Evolutionary conservation across 495 filamentous ascomycete species (phyloP).

Genomic region (Peziza echinospora): DNA sequence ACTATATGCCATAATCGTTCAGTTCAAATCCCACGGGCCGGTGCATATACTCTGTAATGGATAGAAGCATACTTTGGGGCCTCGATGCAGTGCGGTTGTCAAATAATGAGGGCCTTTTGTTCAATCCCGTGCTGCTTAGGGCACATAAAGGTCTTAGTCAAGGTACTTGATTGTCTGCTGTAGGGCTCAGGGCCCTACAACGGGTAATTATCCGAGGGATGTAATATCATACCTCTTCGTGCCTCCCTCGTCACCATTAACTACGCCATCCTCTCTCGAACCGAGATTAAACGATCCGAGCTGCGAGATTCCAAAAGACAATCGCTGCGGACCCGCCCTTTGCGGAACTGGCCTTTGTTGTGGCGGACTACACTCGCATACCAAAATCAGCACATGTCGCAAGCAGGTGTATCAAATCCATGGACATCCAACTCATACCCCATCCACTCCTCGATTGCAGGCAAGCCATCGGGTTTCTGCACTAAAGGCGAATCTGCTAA

Average conservation of each 20-base stretch:
- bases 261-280: slow-evolving; percentile 98
- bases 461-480: slow-evolving; percentile 55
- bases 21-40: slow-evolving; percentile 6
- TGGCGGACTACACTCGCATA: no score
- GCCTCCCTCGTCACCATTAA: slow-evolving; percentile 23
- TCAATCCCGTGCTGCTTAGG: background rate
- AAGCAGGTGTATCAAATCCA: no score
- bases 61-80: slow-evolving; percentile 33
- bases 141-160: no score
- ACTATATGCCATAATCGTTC: slow-evolving; percentile 20
- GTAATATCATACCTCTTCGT: slow-evolving; percentile 7
- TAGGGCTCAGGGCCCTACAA: no score
- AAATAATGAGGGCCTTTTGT: slow-evolving; percentile 37
- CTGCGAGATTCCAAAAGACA: no score
- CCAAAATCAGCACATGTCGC: no score
- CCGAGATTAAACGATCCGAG: slow-evolving; percentile 55
- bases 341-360: no score
- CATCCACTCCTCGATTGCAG: slow-evolving; percentile 95
- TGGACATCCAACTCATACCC: no score
- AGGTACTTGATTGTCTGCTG: no score
- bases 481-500: slow-evolving; percentile 71
- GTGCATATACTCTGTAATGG: slow-evolving; percentile 6
- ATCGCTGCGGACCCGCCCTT: no score
- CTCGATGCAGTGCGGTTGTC: slow-evolving; percentile 41
- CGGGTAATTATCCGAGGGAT: no score